Percentiles rank a stretch among this genome's conserved stretches.
These are phyloP conservation scores for Helotiales sp. DNA, from an alignment of 2,329 filamentous ascomycete species.

Conservation along the genomic window DNA sequence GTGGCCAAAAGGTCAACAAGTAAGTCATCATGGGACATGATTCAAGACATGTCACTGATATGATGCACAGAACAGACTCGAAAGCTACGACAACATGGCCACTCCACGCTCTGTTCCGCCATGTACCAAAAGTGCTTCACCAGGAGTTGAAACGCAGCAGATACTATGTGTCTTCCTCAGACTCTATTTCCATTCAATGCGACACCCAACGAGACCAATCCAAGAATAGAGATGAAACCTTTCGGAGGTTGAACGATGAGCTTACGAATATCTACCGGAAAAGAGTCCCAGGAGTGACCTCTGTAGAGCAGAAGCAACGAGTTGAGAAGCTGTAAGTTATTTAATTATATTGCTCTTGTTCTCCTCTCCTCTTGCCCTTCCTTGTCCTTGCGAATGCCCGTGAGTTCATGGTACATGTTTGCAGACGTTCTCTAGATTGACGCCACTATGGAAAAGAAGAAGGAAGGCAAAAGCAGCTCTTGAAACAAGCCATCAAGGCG, in stretches of 20 bases:
- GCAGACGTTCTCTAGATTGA: not conserved
- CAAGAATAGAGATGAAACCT: conserved; percentile 31
- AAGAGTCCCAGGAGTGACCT: conserved; percentile 32
- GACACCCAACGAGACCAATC: conserved; percentile 29
- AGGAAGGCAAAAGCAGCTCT: not conserved
- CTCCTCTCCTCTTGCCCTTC: not conserved
- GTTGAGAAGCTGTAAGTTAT: conserved; percentile 43
- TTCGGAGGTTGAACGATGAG: conserved; percentile 29
- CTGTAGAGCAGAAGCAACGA: conserved; percentile 53
- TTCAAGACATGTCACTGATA: conserved; percentile 3
- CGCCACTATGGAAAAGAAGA: not conserved
- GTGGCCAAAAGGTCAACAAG: conserved; percentile 39
- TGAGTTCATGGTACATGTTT: not conserved
- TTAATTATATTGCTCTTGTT: not conserved
- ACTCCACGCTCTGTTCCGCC: conserved; percentile 21
- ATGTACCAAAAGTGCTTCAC: conserved; percentile 32
- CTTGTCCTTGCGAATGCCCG: no score
- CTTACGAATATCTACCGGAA: conserved; percentile 30
- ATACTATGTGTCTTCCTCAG: conserved; percentile 31
- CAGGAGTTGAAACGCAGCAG: conserved; percentile 25
- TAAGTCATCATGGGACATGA: conserved; percentile 9
- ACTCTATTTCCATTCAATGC: conserved; percentile 34
- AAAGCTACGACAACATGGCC: conserved; percentile 36
- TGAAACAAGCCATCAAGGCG: not conserved
- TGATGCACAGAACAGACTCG: conserved; percentile 30